Evolutionary conservation across 371 early-diverging fungal genomes (phyloP).

Genomic region (Syncephalastrum racemosum): DNA sequence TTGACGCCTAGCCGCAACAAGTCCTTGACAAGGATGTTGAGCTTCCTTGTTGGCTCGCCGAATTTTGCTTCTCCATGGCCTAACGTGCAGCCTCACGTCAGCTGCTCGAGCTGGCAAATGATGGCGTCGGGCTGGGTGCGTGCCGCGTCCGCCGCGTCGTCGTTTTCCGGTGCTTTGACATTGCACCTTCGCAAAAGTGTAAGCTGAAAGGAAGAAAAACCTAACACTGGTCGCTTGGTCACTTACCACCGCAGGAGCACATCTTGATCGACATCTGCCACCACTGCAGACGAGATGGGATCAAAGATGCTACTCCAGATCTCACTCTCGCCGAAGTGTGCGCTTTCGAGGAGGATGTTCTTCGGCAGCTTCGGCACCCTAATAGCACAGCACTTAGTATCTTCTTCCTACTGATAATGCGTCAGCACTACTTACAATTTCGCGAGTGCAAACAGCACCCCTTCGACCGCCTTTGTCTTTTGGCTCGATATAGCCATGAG

Average conservation of each 20-base stretch:
- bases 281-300: constrained; percentile 17
- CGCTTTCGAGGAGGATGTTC: constrained; percentile 4
- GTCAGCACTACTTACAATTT: constrained; percentile 19
- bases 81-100: constrained; percentile 17
- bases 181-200: constrained; percentile 7
- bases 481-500: constrained; percentile 14
- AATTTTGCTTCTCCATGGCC: constrained; percentile 23
- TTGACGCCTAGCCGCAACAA: constrained; percentile 15
- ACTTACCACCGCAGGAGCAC: constrained; percentile 17
- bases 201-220: constrained; percentile 11
- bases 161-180: constrained; percentile 14
- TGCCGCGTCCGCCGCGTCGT: constrained; percentile 5
- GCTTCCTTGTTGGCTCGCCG: constrained; percentile 18
- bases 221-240: too few species aligned
- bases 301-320: constrained; percentile 22
- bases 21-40: constrained; percentile 14
- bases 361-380: constrained; percentile 21
- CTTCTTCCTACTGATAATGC: constrained; percentile 11
- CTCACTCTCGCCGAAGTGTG: constrained; percentile 17
- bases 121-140: constrained; percentile 20
- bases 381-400: constrained; percentile 11
- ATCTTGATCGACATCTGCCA: constrained; percentile 14
- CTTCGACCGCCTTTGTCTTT: constrained; percentile 11
- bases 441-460: constrained; percentile 17
- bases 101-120: constrained; percentile 23